Base-by-base conservation (phyloP, 148 eudicot species). In the Dysphania ambrosioides region DNA sequence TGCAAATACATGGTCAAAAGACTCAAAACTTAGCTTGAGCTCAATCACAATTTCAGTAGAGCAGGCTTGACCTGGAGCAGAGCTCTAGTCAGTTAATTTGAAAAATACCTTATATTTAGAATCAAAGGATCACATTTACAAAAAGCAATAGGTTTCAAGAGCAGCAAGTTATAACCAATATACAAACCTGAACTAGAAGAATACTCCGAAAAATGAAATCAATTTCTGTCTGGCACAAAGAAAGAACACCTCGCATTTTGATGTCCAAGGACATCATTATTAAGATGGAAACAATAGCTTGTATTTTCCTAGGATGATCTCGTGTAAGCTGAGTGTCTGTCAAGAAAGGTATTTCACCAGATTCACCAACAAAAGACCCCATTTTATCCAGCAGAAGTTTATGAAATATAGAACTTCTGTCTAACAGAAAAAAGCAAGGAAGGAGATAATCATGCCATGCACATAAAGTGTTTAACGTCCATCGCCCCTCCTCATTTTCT, bases 361-460 rank as follows among this genome's bases (percentile, higher is more conserved):
- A 49, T 60, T 87, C 84, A 44, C 66, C 38, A 19, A 82, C 72
- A 66, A 85, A 75, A 34, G 90, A 77, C 60, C 75, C 74, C 89
- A 89, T 78, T 66, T 41, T 78, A 60, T 82, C 75, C n/a, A 93
- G 80, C 68, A 89, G 79, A 55, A 77, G 78, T 66, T 63, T 86
- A 38, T 86, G 67, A 47, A 91, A 79, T 59, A 68, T 77, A 40
- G 77, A 0, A 74, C 86, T 87, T 75, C 90, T 80, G 64, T 79
- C 68, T 49, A 93, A 78, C 83, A 91, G 65, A 55, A 87, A 57
- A 77, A 85, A 82, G 85, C 89, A 87, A 58, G 98, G 98, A 34
- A 87, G 79, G 42, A 89, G 85, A 86, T 89, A 91, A 83, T 91
- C 91, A 21, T 67, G 80, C 55, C 79, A 83, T 23, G 82, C 53